phyloP scores from a whole-genome alignment of 495 filamentous ascomycete species.

The Aspergillus ostianus region DNA sequence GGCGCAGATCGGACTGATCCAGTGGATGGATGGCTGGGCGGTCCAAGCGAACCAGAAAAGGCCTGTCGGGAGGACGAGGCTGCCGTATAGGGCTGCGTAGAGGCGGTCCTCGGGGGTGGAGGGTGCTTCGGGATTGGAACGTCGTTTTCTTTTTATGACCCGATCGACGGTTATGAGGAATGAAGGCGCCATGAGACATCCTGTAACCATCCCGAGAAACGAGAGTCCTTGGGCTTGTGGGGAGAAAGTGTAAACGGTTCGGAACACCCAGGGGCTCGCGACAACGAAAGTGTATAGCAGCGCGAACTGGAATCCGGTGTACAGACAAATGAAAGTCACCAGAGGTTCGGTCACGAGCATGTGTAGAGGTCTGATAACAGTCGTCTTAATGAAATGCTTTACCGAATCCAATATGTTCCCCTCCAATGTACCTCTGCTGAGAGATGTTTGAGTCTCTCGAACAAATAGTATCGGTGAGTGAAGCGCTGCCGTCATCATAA shows the following conservation, averaged over 20 bases:
- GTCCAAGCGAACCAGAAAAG: conserved; percentile 54
- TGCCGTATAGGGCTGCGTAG: conserved; percentile 41
- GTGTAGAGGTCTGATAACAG: conserved; percentile 42
- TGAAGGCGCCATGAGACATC: background rate
- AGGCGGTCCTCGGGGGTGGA: conserved; percentile 40
- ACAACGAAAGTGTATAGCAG: conserved; percentile 44
- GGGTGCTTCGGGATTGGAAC: background rate
- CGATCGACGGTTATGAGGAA: background rate
- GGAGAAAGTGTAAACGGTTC: conserved; percentile 37
- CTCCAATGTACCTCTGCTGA: conserved; percentile 21
- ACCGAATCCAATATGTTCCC: conserved; percentile 12
- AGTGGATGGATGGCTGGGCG: conserved; percentile 40
- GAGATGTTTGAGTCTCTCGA: conserved; percentile 51
- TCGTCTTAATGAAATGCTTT: conserved; percentile 25
- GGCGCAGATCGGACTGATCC: conserved; percentile 55
- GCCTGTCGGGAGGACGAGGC: conserved; percentile 44
- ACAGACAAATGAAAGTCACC: conserved; percentile 48
- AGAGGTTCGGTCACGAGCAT: conserved; percentile 66
- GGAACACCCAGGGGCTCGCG: conserved; percentile 30
- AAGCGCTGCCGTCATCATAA: conserved; percentile 26
- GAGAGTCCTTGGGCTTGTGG: background rate
- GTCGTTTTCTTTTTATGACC: background rate
- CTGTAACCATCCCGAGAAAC: background rate
- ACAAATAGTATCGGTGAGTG: conserved; percentile 36
- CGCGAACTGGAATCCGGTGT: conserved; percentile 38